Conservation (phyloP, 148 eudicot genomes). For the Nyssa sinensis region DNA sequence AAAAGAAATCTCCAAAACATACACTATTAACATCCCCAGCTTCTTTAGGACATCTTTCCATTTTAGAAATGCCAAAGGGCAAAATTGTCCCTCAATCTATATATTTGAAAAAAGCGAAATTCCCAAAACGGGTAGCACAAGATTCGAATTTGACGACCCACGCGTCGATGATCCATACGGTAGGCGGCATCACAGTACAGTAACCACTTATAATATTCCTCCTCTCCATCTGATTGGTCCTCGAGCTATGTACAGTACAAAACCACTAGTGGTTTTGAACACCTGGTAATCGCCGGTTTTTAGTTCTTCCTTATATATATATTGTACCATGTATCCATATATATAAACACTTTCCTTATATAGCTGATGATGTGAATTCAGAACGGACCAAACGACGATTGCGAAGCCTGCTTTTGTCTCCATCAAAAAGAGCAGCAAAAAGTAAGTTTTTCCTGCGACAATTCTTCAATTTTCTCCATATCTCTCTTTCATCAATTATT, state of each 20-base stretch:
- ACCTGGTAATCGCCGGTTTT: not conserved
- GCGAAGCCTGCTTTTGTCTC: not conserved
- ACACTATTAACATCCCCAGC: no score
- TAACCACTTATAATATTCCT: not conserved
- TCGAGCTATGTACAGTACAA: not conserved
- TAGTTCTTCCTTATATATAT: not conserved
- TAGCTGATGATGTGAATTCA: not conserved
- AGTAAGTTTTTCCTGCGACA: not conserved
- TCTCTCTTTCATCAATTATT: not conserved
- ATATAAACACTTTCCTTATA: not conserved
- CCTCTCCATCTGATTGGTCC: not conserved
- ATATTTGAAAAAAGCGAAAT: not conserved
- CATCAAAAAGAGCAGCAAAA: conserved; percentile 3
- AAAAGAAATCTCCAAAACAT: no score
- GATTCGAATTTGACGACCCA: not conserved
- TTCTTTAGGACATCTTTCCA: no score
- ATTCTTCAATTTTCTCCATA: not conserved
- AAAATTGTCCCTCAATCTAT: not conserved
- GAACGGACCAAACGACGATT: not conserved
- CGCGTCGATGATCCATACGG: conserved; percentile 6
- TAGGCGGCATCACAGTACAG: not conserved
- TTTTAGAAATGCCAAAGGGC: no score
- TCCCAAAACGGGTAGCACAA: not conserved
- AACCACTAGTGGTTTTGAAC: not conserved
- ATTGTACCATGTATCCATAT: not conserved